Base-by-base conservation (phyloP, 2,329 filamentous ascomycete genomes). In the Fusarium avenaceum region DNA sequence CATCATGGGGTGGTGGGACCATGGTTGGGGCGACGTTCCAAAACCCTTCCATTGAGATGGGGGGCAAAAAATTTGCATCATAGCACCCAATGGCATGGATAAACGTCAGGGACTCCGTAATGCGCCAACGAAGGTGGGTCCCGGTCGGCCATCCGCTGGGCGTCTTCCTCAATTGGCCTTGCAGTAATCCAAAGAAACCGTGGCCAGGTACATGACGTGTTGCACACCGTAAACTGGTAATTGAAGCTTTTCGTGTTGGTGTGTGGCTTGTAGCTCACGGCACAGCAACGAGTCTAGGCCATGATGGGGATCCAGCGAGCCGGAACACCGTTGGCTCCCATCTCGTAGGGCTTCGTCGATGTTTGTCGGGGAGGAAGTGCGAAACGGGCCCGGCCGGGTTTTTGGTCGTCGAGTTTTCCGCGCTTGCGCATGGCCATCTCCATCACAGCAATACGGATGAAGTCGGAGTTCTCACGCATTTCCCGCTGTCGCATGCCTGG, bases 371-470 rank as follows among this genome's bases (percentile, higher is more conserved):
- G 87, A 11, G 89, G 89, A n/a, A 91, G 81, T 9, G 88, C 85
- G 84, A 89, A 90, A 46, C 87, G 85, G n/a, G 89, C 89, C 48
- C 89, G 85, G 28, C 89, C 89, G n/a, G 89, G 87, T 56, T 85
- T 85, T 67, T 88, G 85, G 71, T 89, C 87, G 70, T 90, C 88
- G 51, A 91, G 81, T 76, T 91, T 91, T 69, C 89, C 89, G 43
- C 81, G 82, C 72, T 85, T 87, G 57, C 89, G 86, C 89, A 91
- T 91, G 14, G 89, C 86, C 86, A 91, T 90, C 74, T 91, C 89
- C 84, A 91, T 87, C 50, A 91, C 89, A 35, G 89, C 89, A 55
- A 91, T 86, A 70, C 89, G 86, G 73, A 91, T 90, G 73, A 91
- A 91, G 72, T 91, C 88, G 40, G 88, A 85, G 70, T 91, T 91